These are phyloP conservation scores for Wickerhamiella spandovensis DNA, from an alignment of 805 yeast species.

Conservation along the genomic window DNA sequence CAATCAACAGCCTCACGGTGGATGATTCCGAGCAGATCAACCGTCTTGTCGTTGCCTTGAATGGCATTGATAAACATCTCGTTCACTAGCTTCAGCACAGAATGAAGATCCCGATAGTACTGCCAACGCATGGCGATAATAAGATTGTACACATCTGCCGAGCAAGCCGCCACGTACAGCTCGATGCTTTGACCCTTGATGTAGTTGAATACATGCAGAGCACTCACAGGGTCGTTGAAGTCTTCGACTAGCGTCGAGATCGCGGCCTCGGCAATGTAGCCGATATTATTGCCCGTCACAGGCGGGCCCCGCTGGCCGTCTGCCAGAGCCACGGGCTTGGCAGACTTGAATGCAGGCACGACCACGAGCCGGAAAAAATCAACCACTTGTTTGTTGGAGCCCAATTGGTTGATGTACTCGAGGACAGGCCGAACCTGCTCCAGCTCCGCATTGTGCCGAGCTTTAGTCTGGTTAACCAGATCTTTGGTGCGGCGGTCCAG, in stretches of 20 bases:
- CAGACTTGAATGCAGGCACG: constrained; percentile 10
- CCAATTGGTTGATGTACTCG: constrained; percentile 14
- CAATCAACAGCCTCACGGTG: constrained; percentile 19
- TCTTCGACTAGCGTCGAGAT: constrained; percentile 10
- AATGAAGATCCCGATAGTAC: constrained; percentile 26
- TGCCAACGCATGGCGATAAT: constrained; percentile 29
- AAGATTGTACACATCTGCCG: constrained; percentile 28
- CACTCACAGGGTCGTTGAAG: constrained; percentile 23
- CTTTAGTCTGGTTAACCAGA: neutral
- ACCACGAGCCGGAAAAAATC: constrained; percentile 14
- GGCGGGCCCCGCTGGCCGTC: neutral
- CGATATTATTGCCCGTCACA: neutral
- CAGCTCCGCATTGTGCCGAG: neutral
- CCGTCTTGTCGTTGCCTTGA: constrained; percentile 25
- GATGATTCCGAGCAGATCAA: constrained; percentile 19
- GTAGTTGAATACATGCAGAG: constrained; percentile 27
- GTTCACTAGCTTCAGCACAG: constrained; percentile 25
- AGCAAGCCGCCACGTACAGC: constrained; percentile 27
- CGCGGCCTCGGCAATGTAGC: neutral
- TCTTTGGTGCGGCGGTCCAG: neutral
- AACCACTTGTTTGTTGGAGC: constrained; percentile 17
- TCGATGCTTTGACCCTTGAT: constrained; percentile 25
- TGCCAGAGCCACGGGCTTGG: neutral
- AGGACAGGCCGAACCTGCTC: constrained; percentile 10
- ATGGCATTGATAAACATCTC: constrained; percentile 33